Percentiles rank a stretch among this genome's conserved stretches.
Evolutionary conservation across 2,329 filamentous ascomycete species (phyloP).

Genomic region (Biscogniauxia sp.): DNA sequence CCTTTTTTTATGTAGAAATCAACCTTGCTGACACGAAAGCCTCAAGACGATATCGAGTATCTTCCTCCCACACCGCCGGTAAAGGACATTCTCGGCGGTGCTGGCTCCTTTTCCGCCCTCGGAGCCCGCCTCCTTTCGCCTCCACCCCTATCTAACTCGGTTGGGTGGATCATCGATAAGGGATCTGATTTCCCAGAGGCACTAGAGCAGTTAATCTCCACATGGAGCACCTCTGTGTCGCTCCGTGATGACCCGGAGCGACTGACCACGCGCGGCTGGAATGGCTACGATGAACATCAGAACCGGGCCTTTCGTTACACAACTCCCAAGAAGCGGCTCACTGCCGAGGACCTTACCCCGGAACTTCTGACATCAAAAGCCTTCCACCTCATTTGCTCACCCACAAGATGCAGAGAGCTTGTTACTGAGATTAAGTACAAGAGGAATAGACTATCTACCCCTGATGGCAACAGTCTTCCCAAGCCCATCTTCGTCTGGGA

Average conservation of each 20-base stretch:
- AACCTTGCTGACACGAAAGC: constrained; percentile 23
- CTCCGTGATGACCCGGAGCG: constrained; percentile 64
- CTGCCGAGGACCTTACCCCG: constrained; percentile 66
- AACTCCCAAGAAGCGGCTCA: constrained; percentile 81
- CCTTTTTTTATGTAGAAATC: constrained; percentile 1
- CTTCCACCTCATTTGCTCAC: constrained; percentile 86
- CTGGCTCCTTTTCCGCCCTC: constrained; percentile 80
- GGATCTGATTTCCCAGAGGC: constrained; percentile 80
- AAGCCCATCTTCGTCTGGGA: constrained; percentile 89
- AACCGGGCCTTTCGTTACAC: constrained; percentile 79
- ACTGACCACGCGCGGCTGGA: constrained; percentile 88
- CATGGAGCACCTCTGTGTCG: constrained; percentile 74
- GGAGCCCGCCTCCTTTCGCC: constrained; percentile 88
- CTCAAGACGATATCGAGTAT: constrained; percentile 86
- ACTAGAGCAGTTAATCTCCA: constrained; percentile 61
- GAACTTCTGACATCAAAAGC: constrained; percentile 68
- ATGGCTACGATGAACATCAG: constrained; percentile 75
- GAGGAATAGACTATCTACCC: constrained; percentile 40
- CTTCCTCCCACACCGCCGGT: constrained; percentile 66
- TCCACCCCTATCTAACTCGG: constrained; percentile 57
- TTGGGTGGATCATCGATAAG: constrained; percentile 90
- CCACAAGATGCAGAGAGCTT: constrained; percentile 72
- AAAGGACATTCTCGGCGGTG: constrained; percentile 80
- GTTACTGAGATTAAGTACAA: constrained; percentile 67
- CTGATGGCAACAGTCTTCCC: constrained; percentile 28